Percentiles rank a stretch among this genome's conserved stretches.
phyloP scores from a whole-genome alignment of 768 basidiomycete genomes.

The Rubroboletus satanas region DNA sequence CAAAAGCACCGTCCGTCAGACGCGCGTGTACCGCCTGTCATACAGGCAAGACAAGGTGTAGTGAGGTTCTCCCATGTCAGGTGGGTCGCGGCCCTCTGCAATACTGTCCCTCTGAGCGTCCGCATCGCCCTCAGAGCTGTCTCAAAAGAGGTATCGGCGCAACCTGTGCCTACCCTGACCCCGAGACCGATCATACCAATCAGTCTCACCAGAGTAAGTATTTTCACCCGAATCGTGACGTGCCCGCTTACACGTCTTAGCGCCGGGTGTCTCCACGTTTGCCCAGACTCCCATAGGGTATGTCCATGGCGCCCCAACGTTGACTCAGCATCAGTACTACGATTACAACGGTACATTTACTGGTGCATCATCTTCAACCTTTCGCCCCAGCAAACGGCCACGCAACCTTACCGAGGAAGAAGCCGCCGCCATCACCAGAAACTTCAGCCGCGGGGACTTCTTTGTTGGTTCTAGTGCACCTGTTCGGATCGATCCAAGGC shows the following conservation, averaged over 20 bases:
- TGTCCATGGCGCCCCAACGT: constrained; percentile 40
- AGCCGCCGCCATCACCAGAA: constrained; percentile 77
- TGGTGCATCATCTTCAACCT: constrained; percentile 68
- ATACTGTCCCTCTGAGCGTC: constrained; percentile 7
- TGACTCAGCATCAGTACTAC: constrained; percentile 64
- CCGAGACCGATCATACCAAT: constrained; percentile 51
- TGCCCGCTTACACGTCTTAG: constrained; percentile 16
- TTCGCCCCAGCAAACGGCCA: constrained; percentile 77
- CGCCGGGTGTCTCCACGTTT: constrained; percentile 36
- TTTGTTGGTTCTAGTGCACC: constrained; percentile 78
- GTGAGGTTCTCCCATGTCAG: constrained; percentile 80
- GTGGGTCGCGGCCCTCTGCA: constrained; percentile 33
- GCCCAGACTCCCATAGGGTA: constrained; percentile 38
- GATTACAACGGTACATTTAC: constrained; percentile 71
- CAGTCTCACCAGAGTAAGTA: constrained; percentile 29
- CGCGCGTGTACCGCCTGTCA: constrained; percentile 80
- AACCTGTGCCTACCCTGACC: constrained; percentile 74
- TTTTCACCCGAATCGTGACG: background rate
- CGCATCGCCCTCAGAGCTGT: constrained; percentile 53
- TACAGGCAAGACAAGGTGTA: constrained; percentile 79
- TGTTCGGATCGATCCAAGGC: constrained; percentile 75
- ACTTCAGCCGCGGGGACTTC: constrained; percentile 78
- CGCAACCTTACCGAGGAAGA: constrained; percentile 81
- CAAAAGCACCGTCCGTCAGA: constrained; percentile 78
- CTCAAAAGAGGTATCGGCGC: constrained; percentile 74